Conservation (phyloP, 371 early-diverging fungal species). For the Mortierella sp. region DNA sequence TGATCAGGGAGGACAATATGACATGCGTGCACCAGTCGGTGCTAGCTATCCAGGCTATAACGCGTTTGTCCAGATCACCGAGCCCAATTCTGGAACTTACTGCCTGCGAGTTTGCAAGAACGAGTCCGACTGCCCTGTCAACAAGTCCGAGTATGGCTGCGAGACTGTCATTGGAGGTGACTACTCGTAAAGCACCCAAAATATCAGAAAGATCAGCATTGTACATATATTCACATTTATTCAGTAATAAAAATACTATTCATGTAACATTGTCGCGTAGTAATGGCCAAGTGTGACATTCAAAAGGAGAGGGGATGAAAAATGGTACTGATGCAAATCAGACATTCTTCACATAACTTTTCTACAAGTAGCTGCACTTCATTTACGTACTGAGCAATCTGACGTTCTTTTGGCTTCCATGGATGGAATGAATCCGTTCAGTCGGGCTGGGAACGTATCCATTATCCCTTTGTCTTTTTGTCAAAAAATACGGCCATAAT, state of each 20-base stretch:
- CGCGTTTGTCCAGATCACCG: slow-evolving; percentile 59
- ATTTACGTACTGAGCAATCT: slow-evolving; percentile 23
- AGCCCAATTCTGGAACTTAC: slow-evolving; percentile 61
- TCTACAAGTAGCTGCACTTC: slow-evolving; percentile 13
- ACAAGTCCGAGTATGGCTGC: slow-evolving; percentile 33
- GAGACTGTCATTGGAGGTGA: slow-evolving; percentile 19
- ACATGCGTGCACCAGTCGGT: slow-evolving; percentile 62
- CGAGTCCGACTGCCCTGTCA: slow-evolving; percentile 45
- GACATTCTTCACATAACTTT: neutral
- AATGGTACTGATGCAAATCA: no score
- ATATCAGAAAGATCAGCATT: neutral
- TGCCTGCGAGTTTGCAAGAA: slow-evolving; percentile 67
- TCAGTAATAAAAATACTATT: no score
- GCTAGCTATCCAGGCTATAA: slow-evolving; percentile 63
- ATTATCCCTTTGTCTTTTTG: no score
- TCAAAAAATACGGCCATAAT: no score
- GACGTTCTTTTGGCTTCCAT: slow-evolving; percentile 61
- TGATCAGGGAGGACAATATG: slow-evolving; percentile 69
- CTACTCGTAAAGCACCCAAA: slow-evolving; percentile 11
- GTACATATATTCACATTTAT: no score
- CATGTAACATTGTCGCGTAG: no score
- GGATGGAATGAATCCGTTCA: slow-evolving; percentile 64
- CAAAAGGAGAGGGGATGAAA: no score
- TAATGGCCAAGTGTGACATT: no score
- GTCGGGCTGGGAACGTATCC: no score